Percentiles rank a stretch among this genome's conserved stretches.
phyloP scores from a whole-genome alignment of 2,329 filamentous ascomycete species.

The Hymenoscyphus linearis region DNA sequence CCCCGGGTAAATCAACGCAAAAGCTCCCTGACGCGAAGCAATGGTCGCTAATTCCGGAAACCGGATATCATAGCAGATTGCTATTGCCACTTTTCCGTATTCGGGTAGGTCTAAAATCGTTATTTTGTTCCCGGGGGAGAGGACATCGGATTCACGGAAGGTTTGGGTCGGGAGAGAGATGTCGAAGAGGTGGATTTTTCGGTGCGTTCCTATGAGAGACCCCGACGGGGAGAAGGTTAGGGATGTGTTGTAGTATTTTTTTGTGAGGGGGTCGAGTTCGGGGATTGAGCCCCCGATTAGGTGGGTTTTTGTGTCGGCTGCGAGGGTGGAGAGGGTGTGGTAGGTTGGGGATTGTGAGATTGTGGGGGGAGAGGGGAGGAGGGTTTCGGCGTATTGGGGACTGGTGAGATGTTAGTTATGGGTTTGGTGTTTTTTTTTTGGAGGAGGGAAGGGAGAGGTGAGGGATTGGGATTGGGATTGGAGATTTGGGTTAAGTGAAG shows the following conservation, averaged over 20 bases:
- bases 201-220: constrained; percentile 75
- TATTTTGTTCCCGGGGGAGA: constrained; percentile 77
- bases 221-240: constrained; percentile 77
- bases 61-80: constrained; percentile 96
- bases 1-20: constrained; percentile 87
- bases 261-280: constrained; percentile 59
- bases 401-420: background rate
- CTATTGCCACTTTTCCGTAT: constrained; percentile 81
- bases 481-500: background rate
- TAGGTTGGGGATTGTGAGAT: constrained; percentile 71
- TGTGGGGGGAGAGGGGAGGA: constrained; percentile 72
- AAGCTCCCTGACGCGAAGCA: constrained; percentile 79
- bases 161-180: constrained; percentile 94
- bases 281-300: constrained; percentile 91
- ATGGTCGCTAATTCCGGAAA: constrained; percentile 93
- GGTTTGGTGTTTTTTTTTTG: background rate
- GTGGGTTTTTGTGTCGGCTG: constrained; percentile 71
- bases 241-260: constrained; percentile 85
- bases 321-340: constrained; percentile 76
- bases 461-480: background rate
- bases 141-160: constrained; percentile 85
- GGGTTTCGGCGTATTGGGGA: constrained; percentile 82
- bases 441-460: background rate
- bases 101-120: constrained; percentile 82
- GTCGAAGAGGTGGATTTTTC: constrained; percentile 95